phyloP scores from a whole-genome alignment of 768 basidiomycete genomes.

The Austroboletus festivus region DNA sequence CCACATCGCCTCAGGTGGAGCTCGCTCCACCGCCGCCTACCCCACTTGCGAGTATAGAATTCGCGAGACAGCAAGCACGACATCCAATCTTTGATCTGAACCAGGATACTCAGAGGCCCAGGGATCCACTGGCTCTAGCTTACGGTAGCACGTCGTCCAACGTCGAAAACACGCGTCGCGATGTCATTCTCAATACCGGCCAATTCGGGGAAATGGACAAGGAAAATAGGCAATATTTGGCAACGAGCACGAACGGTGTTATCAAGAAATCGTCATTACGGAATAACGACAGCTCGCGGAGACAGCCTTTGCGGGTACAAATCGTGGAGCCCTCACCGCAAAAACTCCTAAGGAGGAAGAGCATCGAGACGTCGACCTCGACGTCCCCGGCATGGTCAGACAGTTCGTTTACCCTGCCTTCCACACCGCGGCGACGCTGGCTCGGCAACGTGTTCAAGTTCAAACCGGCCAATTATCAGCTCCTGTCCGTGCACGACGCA shows the following conservation, averaged over 20 bases:
- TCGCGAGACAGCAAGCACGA: conserved; percentile 15
- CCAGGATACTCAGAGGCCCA: conserved; percentile 9
- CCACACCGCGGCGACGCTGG: conserved; percentile 65
- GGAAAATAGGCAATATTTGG: conserved; percentile 44
- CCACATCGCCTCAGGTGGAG: conserved; percentile 16
- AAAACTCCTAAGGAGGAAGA: conserved; percentile 35
- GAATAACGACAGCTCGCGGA: conserved; percentile 23
- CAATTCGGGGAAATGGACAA: conserved; percentile 44
- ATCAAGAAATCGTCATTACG: conserved; percentile 46
- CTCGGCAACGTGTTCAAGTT: conserved; percentile 86
- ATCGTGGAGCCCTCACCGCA: conserved; percentile 48
- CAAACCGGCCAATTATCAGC: conserved; percentile 57
- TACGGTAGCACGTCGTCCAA: conserved; percentile 12
- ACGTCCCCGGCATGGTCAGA: conserved; percentile 45
- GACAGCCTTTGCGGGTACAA: conserved; percentile 38
- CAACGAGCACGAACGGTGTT: conserved; percentile 14
- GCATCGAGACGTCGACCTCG: conserved; percentile 17
- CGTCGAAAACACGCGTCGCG: not conserved
- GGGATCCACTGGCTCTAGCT: conserved; percentile 37
- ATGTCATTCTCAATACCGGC: not conserved
- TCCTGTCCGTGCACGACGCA: conserved; percentile 58
- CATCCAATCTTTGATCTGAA: conserved; percentile 6
- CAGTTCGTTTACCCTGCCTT: conserved; percentile 42
- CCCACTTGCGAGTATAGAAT: conserved; percentile 17
- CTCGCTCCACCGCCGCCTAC: conserved; percentile 6